phyloP scores from a whole-genome alignment of 805 yeast genomes.

The Kodamaea fukazawae region DNA sequence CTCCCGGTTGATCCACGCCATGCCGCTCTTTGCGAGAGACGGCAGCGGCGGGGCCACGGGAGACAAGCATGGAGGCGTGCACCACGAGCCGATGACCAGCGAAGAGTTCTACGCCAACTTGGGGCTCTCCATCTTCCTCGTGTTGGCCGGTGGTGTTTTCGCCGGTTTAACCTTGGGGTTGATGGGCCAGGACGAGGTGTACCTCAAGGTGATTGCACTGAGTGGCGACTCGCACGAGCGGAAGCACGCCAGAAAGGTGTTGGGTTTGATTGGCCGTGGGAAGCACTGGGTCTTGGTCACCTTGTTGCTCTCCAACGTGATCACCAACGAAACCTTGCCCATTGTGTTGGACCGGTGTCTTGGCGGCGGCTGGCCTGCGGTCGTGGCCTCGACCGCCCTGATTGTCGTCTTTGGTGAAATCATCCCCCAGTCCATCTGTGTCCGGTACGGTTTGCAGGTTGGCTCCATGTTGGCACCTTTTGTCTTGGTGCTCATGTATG shows the following conservation, averaged over 20 bases:
- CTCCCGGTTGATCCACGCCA: slow-evolving; percentile 32
- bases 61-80: not conserved
- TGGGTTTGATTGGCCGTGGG: slow-evolving; percentile 70
- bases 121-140: slow-evolving; percentile 56
- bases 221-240: slow-evolving; percentile 79
- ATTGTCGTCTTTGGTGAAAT: slow-evolving; percentile 95
- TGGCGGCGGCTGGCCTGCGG: slow-evolving; percentile 98
- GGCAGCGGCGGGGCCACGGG: not conserved
- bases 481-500: slow-evolving; percentile 78
- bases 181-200: slow-evolving; percentile 98
- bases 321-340: slow-evolving; percentile 92
- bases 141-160: slow-evolving; percentile 82
- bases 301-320: slow-evolving; percentile 76
- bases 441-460: slow-evolving; percentile 85
- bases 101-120: slow-evolving; percentile 48
- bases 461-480: slow-evolving; percentile 91
- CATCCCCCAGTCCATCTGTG: slow-evolving; percentile 92
- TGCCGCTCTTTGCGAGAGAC: slow-evolving; percentile 26
- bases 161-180: slow-evolving; percentile 92
- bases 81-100: slow-evolving; percentile 22
- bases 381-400: slow-evolving; percentile 85
- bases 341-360: slow-evolving; percentile 88
- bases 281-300: slow-evolving; percentile 97
- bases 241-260: slow-evolving; percentile 66
- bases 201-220: slow-evolving; percentile 82